Evolutionary conservation across 75 land plant species (phyloP), one percentile per base, ranked within the genome.

Genomic region (Selaginella tamariscina): DNA sequence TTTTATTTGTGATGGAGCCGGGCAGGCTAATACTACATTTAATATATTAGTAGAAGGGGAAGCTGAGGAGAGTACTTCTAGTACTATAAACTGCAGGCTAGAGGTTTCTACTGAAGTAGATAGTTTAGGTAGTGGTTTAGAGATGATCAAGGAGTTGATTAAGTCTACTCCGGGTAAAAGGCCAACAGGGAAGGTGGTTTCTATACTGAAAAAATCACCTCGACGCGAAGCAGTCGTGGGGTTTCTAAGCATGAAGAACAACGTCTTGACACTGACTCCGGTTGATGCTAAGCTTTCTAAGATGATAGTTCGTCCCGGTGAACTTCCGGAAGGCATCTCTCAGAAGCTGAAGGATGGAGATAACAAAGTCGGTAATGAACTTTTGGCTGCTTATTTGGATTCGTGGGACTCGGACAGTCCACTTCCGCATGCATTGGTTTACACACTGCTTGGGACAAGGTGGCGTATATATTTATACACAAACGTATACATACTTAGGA

Each of bases 111-210:
- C n/a, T n/a, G n/a, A 39, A 39, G 49, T 39, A 39, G 49, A 5
- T 5, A 39, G 49, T 39, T 39, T 15, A 15, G 49, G 49, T 39
- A 39, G 49, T 39, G 70, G 82, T 33, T 2, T 86, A 30, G 72
- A 56, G 49, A 77, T 66, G 39, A 32, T 93, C 31, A 72, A 73
- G 60, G 74, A 72, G 8, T 27, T 65, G 28, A 27, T 89, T 21
- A 77, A 65, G 63, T 75, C 71, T 44, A 65, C 29, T 24, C 96
- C 91, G n/a, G 78, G 54, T 29, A 93, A 83, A 75, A 74, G 98
- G 28, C 98, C 98, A 9, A 89, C 98, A 67, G 98, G 90, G 15
- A 79, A 66, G 54, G 88, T 93, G 54, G 78, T 93, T 26, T 73
- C 84, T 24, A 78, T 89, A 31, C 56, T 93, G 29, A 80, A 83